Evolutionary conservation across 2,329 filamentous ascomycete genomes (phyloP), one percentile per base, ranked within the genome.

Genomic region (Dactylellina haptotyla): DNA sequence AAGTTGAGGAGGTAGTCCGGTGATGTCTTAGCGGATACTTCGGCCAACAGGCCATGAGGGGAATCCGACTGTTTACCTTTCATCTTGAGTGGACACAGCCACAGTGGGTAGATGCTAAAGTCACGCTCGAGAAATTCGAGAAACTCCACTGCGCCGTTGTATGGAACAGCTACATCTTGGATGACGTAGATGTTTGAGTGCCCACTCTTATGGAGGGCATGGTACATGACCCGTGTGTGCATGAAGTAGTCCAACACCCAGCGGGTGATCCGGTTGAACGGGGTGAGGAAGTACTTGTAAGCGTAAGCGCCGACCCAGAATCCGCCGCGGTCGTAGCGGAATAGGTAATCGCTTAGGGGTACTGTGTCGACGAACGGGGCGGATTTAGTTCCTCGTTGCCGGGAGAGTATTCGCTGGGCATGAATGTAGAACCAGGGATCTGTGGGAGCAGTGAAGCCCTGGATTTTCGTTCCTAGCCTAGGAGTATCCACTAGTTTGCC

Each of bases 391-490:
- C 34, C 63, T 58, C 9, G 82, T 74, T 46, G 75, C 70, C 67
- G 79, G 80, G 12, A 82, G 85, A 71, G 79, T 78, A n/a, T 83
- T 80, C 75, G 86, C 80, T 65, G 39, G 0, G 86, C 89, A 75
- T 90, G 89, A 1, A 92, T 81, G 71, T 91, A 92, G 78, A 91
- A 91, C 90, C 90, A 93, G 0, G 88, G 87, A 75, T 93, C 90
- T 2, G 79, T 80, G 0, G 85, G 81, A 9, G 85, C 82, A n/a
- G 84, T 85, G 79, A 91, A 90, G 0, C 79, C 82, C 23, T 80
- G 81, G 0, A 81, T 76, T 46, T 78, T 79, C 1, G 75, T 70
- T 0, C 79, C 80, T 0, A 78, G 62, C 0, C 83, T 83, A 0
- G 83, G 72, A 0, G 81, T 78, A 56, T 89, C 82, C 0, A 84